Conservation (phyloP, 305 asterid species). For the Rubia peregrina region DNA sequence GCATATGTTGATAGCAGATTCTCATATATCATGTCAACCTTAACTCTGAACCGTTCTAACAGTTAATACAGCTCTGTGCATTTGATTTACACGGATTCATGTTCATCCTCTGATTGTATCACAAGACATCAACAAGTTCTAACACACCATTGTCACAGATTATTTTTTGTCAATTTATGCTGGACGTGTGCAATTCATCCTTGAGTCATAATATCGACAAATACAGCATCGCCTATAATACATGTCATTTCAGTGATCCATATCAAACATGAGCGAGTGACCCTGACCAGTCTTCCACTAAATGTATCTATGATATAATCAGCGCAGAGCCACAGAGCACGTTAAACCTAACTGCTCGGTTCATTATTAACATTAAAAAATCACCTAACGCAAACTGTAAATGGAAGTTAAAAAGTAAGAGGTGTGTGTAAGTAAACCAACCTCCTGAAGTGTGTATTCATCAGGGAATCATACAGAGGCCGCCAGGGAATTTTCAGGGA, state of each 20-base stretch:
- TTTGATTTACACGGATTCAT: background rate
- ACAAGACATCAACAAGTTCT: background rate
- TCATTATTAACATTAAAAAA: background rate
- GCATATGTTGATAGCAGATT: background rate
- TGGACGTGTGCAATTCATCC: background rate
- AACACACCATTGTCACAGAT: background rate
- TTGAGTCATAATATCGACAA: background rate
- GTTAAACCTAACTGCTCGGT: background rate
- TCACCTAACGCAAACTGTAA: conserved; percentile 1
- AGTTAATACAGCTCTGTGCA: background rate
- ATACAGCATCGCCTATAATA: background rate
- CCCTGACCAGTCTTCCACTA: background rate
- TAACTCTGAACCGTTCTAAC: background rate
- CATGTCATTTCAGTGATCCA: background rate
- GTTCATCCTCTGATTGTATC: background rate
- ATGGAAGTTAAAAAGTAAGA: conserved; percentile 11
- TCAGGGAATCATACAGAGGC: conserved; percentile 72
- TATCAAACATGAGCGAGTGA: background rate
- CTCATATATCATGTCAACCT: background rate
- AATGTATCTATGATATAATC: background rate
- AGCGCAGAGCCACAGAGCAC: background rate
- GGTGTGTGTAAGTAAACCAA: conserved; percentile 18
- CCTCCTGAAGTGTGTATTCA: conserved; percentile 88
- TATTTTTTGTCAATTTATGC: background rate
- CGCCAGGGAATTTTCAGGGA: conserved; percentile 78